These are phyloP conservation scores for Rhexocercosporidium sp. DNA, from an alignment of 2,329 filamentous ascomycete species.

Conservation along the genomic window DNA sequence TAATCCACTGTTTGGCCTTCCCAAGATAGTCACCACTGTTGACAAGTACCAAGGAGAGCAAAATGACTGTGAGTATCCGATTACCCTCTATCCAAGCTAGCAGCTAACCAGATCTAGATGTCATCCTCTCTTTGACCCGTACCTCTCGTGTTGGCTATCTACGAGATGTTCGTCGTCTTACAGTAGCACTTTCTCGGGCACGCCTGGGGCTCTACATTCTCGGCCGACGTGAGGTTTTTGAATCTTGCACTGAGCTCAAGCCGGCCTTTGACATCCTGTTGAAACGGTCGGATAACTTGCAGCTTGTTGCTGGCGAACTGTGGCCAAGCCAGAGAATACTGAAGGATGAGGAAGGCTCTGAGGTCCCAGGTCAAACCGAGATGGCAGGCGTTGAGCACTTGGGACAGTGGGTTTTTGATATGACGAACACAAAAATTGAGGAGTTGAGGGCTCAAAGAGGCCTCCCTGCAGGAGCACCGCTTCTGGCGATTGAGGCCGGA, in stretches of 20 bases:
- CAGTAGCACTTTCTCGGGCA: slow-evolving; percentile 91
- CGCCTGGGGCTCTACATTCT: slow-evolving; percentile 91
- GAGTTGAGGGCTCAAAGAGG: slow-evolving; percentile 40
- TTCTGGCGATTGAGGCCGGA: slow-evolving; percentile 19
- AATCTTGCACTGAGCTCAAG: slow-evolving; percentile 84
- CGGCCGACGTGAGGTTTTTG: slow-evolving; percentile 86
- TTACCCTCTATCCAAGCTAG: background rate
- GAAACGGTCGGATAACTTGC: slow-evolving; percentile 78
- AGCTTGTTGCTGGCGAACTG: slow-evolving; percentile 84
- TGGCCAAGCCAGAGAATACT: slow-evolving; percentile 70
- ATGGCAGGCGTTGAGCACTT: slow-evolving; percentile 96
- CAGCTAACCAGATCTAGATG: slow-evolving; percentile 58
- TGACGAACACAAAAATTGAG: slow-evolving; percentile 66
- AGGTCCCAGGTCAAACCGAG: slow-evolving; percentile 62
- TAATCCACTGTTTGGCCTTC: slow-evolving; percentile 85
- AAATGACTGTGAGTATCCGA: slow-evolving; percentile 81
- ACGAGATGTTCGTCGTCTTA: slow-evolving; percentile 89
- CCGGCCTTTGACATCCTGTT: slow-evolving; percentile 84
- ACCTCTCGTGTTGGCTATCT: slow-evolving; percentile 91
- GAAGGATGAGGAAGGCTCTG: slow-evolving; percentile 50
- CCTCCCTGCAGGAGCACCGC: slow-evolving; percentile 29
- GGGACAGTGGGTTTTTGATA: slow-evolving; percentile 95
- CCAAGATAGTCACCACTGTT: slow-evolving; percentile 89
- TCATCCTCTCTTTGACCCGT: slow-evolving; percentile 90
- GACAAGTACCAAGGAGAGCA: slow-evolving; percentile 99